These are phyloP conservation scores for Bimuria novae-zelandiae DNA, from an alignment of 2,329 filamentous ascomycete species.

Conservation along the genomic window DNA sequence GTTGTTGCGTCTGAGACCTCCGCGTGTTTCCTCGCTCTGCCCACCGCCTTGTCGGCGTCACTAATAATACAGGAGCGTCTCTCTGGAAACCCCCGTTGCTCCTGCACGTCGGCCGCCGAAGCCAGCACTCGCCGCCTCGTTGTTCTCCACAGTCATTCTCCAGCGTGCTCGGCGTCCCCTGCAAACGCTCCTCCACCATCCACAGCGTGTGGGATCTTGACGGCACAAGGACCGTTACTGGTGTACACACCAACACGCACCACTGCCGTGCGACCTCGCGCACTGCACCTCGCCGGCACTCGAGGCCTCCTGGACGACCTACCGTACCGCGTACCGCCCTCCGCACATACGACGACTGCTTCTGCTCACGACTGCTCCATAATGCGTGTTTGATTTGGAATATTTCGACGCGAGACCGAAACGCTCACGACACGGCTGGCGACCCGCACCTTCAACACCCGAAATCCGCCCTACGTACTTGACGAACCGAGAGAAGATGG, in stretches of 20 bases:
- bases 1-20: slow-evolving; percentile 25
- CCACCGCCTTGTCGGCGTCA: neutral
- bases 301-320: slow-evolving; percentile 12
- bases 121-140: neutral
- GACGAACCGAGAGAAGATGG: slow-evolving; percentile 56
- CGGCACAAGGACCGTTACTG: neutral
- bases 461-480: slow-evolving; percentile 1
- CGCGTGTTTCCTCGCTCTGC: slow-evolving; percentile 21
- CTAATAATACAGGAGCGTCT: slow-evolving; percentile 12
- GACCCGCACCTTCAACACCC: slow-evolving; percentile 3
- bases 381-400: slow-evolving; percentile 18
- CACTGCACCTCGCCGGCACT: slow-evolving; percentile 20
- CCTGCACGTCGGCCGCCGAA: slow-evolving; percentile 10
- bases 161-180: neutral
- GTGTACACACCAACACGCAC: slow-evolving; percentile 1
- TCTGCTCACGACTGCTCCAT: slow-evolving; percentile 5
- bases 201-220: neutral
- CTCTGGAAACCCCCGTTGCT: neutral
- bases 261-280: slow-evolving; percentile 14
- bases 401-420: slow-evolving; percentile 6
- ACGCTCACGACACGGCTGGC: slow-evolving; percentile 4
- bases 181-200: slow-evolving; percentile 1
- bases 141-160: neutral
- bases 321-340: neutral
- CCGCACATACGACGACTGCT: neutral